Conservation (phyloP, 2,329 filamentous ascomycete genomes). For the Trichoderma sp. region DNA sequence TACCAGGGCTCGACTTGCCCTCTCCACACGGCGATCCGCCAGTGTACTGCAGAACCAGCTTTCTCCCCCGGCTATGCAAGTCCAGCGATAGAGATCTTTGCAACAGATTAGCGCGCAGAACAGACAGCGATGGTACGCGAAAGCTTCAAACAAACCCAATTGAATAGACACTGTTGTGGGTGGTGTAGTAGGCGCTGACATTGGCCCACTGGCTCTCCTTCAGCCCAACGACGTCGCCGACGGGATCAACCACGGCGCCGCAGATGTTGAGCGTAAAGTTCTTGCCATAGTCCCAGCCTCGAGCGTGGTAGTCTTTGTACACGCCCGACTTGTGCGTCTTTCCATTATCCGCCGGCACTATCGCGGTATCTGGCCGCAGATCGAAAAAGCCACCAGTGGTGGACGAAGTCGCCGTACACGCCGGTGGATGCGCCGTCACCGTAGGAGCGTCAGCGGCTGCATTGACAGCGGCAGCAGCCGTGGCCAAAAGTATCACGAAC, state of each 20-base stretch:
- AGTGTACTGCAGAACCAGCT: constrained; percentile 73
- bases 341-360: constrained; percentile 39
- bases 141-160: constrained; percentile 58
- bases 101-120: constrained; percentile 4
- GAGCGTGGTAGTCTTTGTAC: constrained; percentile 57
- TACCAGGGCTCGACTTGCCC: constrained; percentile 33
- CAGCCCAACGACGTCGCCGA: constrained; percentile 62
- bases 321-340: constrained; percentile 42
- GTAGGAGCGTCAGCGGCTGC: constrained; percentile 39
- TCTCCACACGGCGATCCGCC: constrained; percentile 71
- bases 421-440: constrained; percentile 43
- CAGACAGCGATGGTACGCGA: not conserved
- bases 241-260: constrained; percentile 65
- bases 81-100: constrained; percentile 49
- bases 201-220: constrained; percentile 62
- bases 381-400: constrained; percentile 58
- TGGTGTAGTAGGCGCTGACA: constrained; percentile 73
- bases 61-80: constrained; percentile 62
- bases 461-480: constrained; percentile 33
- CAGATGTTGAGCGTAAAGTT: constrained; percentile 87
- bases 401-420: constrained; percentile 55
- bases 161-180: constrained; percentile 65
- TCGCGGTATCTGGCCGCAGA: constrained; percentile 52
- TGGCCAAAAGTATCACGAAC: constrained; percentile 36
- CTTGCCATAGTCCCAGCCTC: constrained; percentile 71